These are phyloP conservation scores for Malassezia slooffiae DNA, from an alignment of 1,284 basidiomycete species.

Conservation along the genomic window DNA sequence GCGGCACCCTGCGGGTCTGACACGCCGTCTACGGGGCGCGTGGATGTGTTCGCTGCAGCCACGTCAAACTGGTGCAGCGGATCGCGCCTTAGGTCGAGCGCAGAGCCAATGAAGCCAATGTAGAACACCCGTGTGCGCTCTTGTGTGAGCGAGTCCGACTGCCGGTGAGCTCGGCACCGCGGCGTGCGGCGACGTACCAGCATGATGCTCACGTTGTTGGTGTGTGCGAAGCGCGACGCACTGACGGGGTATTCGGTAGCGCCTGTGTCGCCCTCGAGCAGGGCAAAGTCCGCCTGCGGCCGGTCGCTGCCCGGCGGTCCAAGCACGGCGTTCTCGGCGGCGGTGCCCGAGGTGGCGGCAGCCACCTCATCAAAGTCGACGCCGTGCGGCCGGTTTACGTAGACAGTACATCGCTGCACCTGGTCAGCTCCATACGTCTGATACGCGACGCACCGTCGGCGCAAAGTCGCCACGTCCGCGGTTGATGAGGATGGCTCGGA, in stretches of 20 bases:
- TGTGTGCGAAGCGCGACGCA: slow-evolving; percentile 34
- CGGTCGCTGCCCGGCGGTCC: slow-evolving; percentile 29
- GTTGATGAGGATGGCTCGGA: slow-evolving; percentile 39
- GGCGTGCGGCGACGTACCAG: slow-evolving; percentile 24
- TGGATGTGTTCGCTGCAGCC: slow-evolving; percentile 32
- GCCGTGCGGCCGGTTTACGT: slow-evolving; percentile 39
- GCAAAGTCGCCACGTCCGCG: slow-evolving; percentile 37
- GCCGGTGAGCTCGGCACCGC: background rate
- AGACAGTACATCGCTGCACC: slow-evolving; percentile 30
- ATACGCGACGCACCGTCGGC: slow-evolving; percentile 17
- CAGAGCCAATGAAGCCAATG: slow-evolving; percentile 38
- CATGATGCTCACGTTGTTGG: slow-evolving; percentile 37
- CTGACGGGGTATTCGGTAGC: slow-evolving; percentile 41
- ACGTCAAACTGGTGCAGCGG: slow-evolving; percentile 26
- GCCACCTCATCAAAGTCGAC: slow-evolving; percentile 40
- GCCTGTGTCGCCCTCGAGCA: slow-evolving; percentile 25
- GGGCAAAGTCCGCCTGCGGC: slow-evolving; percentile 41
- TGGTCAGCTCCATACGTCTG: background rate
- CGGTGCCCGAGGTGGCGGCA: slow-evolving; percentile 2
- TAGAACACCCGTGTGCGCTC: slow-evolving; percentile 34
- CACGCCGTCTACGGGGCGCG: slow-evolving; percentile 28
- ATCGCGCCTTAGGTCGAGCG: slow-evolving; percentile 27
- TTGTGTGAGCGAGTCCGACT: slow-evolving; percentile 24
- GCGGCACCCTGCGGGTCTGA: slow-evolving; percentile 21
- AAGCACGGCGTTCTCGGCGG: slow-evolving; percentile 17